phyloP scores from a whole-genome alignment of 2,329 filamentous ascomycete genomes.

The Hypoxylon sp. region DNA sequence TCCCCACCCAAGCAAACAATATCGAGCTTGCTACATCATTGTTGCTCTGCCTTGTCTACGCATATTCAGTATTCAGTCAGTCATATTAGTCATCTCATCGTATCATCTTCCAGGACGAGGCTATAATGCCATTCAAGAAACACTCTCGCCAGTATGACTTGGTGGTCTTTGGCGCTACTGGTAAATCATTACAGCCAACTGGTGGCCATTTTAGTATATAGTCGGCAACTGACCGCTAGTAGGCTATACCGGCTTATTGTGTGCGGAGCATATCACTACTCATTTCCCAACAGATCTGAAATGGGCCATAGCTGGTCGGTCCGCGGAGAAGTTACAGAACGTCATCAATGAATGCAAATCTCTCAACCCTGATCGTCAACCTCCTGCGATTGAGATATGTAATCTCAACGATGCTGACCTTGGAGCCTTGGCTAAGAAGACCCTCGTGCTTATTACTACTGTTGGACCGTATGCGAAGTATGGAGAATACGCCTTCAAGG shows the following conservation, averaged over 20 bases:
- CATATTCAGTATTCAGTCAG: no score
- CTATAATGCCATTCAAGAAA: conserved; percentile 63
- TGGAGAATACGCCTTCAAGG: conserved; percentile 72
- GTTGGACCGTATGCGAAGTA: conserved; percentile 72
- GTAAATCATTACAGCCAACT: conserved; percentile 54
- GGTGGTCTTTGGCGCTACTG: conserved; percentile 71
- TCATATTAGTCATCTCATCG: conserved; percentile 3
- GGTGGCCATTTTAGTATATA: conserved; percentile 8
- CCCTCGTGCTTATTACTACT: conserved; percentile 69
- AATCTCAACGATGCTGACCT: conserved; percentile 64
- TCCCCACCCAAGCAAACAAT: conserved; percentile 4
- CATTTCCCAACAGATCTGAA: conserved; percentile 51
- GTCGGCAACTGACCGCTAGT: conserved; percentile 25
- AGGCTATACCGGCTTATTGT: conserved; percentile 54
- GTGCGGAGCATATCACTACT: conserved; percentile 53
- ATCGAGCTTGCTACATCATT: background rate
- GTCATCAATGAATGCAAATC: conserved; percentile 76
- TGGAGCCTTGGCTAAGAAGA: conserved; percentile 66
- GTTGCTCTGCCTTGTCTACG: conserved; percentile 9
- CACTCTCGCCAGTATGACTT: conserved; percentile 70
- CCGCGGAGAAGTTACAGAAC: conserved; percentile 70
- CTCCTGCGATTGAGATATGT: conserved; percentile 67
- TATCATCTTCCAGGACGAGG: background rate
- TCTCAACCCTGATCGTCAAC: conserved; percentile 75
- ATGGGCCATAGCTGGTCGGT: conserved; percentile 56